A percentile compares a stretch with the other conserved stretches of the same genome.
phyloP scores from a whole-genome alignment of 164 flowering plant species.

The Berberis vulgaris region DNA sequence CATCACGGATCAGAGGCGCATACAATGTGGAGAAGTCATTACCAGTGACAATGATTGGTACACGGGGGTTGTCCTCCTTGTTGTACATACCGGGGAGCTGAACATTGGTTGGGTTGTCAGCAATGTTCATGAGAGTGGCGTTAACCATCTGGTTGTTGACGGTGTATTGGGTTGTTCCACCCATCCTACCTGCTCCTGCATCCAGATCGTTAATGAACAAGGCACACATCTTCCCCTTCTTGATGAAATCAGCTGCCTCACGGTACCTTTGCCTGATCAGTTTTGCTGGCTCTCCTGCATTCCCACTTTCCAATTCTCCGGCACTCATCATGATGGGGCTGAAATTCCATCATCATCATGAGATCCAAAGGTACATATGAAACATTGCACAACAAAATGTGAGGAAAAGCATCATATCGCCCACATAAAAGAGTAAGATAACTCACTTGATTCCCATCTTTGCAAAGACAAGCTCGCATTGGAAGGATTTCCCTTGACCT shows the following conservation, averaged over 20 bases:
- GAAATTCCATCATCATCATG: slow-evolving; percentile 6
- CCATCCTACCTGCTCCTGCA: too few relatives aligned
- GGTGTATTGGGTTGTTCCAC: slow-evolving; percentile 33
- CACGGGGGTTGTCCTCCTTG: slow-evolving; percentile 42
- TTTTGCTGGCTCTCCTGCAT: slow-evolving; percentile 45
- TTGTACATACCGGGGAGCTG: slow-evolving; percentile 34
- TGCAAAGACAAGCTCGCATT: not conserved
- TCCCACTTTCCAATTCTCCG: slow-evolving; percentile 46
- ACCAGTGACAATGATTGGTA: slow-evolving; percentile 45
- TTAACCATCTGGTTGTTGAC: slow-evolving; percentile 56
- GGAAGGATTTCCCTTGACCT: too few relatives aligned
- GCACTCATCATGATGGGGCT: slow-evolving; percentile 49
- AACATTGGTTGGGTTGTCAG: slow-evolving; percentile 47
- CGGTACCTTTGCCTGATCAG: slow-evolving; percentile 42
- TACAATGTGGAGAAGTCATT: slow-evolving; percentile 50
- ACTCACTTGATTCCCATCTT: slow-evolving; percentile 43
- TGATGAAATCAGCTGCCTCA: slow-evolving; percentile 41
- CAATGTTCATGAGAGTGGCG: slow-evolving; percentile 52
- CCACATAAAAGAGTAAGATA: too few relatives aligned
- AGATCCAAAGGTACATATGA: too few relatives aligned
- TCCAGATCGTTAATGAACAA: slow-evolving; percentile 36
- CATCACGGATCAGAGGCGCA: slow-evolving; percentile 52
- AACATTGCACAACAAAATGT: too few relatives aligned
- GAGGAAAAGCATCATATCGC: too few relatives aligned
- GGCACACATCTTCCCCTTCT: slow-evolving; percentile 41